Conservation (phyloP, 371 early-diverging fungal genomes). For the Mortierella sp. region DNA sequence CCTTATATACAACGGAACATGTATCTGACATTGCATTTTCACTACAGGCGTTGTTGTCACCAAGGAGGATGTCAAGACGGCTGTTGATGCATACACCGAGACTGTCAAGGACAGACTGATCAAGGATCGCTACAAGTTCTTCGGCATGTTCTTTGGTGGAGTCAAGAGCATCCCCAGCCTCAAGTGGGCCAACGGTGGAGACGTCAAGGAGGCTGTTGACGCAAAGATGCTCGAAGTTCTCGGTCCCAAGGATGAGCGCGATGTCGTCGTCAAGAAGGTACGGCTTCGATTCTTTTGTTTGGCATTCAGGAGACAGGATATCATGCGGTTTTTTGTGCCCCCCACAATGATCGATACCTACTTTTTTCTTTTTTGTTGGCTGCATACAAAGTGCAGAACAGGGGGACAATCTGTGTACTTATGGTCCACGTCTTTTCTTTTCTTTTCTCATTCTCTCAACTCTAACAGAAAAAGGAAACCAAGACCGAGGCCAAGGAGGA, state of each 20-base stretch:
- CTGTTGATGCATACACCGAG: constrained; percentile 69
- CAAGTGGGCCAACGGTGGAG: constrained; percentile 91
- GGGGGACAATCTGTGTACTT: not conserved
- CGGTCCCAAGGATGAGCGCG: constrained; percentile 97
- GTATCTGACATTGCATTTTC: not conserved
- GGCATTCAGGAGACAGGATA: constrained; percentile 8
- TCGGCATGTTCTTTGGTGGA: constrained; percentile 80
- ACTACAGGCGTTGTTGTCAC: constrained; percentile 81
- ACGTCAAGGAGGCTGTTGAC: constrained; percentile 90
- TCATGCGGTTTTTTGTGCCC: no score
- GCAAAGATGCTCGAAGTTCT: constrained; percentile 82
- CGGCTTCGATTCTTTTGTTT: not conserved
- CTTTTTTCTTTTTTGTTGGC: not conserved
- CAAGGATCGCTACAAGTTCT: constrained; percentile 84
- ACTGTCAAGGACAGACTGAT: constrained; percentile 77
- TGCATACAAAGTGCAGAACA: not conserved
- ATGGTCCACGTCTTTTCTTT: not conserved
- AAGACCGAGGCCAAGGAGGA: constrained; percentile 51
- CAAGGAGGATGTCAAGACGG: constrained; percentile 69
- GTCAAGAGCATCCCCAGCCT: constrained; percentile 76
- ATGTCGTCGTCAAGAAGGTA: constrained; percentile 75
- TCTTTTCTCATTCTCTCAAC: not conserved
- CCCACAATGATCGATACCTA: not conserved
- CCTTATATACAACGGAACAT: not conserved
- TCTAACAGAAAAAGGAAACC: constrained; percentile 51